phyloP scores from a whole-genome alignment of 148 eudicot genomes.

The Rhododendron molle region DNA sequence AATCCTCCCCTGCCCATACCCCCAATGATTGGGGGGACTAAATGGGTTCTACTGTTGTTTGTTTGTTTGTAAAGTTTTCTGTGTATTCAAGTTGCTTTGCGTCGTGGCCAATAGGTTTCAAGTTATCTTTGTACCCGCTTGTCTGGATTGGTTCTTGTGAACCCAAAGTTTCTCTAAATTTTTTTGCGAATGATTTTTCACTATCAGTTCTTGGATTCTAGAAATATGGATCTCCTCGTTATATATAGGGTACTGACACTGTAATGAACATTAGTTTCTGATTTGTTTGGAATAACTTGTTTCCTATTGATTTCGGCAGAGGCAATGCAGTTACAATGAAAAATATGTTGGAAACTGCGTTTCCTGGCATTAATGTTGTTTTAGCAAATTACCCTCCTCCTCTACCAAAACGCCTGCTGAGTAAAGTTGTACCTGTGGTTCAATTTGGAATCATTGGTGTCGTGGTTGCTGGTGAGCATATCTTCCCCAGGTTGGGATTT shows the following conservation, averaged over 20 bases:
- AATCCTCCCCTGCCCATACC: too few species aligned
- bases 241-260: neutral
- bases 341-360: slow-evolving; percentile 83
- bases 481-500: slow-evolving; percentile 84
- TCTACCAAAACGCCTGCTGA: slow-evolving; percentile 79
- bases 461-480: slow-evolving; percentile 84
- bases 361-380: slow-evolving; percentile 69
- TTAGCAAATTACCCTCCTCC: slow-evolving; percentile 91
- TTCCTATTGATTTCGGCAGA: slow-evolving; percentile 32
- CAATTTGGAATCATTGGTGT: slow-evolving; percentile 75
- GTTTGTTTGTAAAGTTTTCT: too few species aligned
- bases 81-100: neutral
- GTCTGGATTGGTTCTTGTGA: neutral
- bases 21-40: too few species aligned
- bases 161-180: neutral
- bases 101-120: neutral
- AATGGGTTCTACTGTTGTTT: too few species aligned
- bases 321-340: slow-evolving; percentile 89
- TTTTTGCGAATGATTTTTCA: neutral
- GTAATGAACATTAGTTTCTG: neutral
- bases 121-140: neutral
- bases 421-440: slow-evolving; percentile 69
- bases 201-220: neutral
- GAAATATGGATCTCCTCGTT: neutral
- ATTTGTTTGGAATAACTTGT: slow-evolving; percentile 1